Base-by-base conservation (phyloP, 192 early-diverging fungal genomes). In the Lunasporangiospora selenospora region DNA sequence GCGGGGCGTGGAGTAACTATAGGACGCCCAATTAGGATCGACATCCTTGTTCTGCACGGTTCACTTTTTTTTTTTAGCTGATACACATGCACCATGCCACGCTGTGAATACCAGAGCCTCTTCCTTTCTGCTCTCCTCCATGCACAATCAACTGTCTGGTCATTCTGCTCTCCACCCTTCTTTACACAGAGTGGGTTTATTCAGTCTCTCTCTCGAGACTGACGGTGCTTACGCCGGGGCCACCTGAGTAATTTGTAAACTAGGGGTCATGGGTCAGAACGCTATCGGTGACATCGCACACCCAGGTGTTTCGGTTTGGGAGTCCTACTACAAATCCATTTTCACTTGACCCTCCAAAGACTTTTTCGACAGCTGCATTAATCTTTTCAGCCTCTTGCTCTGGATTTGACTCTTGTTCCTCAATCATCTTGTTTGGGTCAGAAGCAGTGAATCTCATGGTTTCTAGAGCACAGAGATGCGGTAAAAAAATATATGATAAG, bases 281-380 rank as follows among this genome's bases (percentile, higher is more conserved):
- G 19, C 67, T 71, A 31, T 78, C 53, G 7, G 67, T 43, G 33
- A 78, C 58, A 53, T 48, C 52, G 33, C 76, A 78, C 21, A 78
- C 67, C 76, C 76, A 78, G 3, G 76, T 65, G 2, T 40, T 51
- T 4, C 36, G 40, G 4, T 58, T 24, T 21, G 50, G 44, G 18
- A 59, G 45, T 15, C 84, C 84, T 27, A 86, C 54, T 67, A 82
- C 63, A 33, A 82, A 62, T 8, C 81, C 84, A 49, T 83, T 83
- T 46, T 86, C 84, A 55, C 84, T 83, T 4, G 66, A 71, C 9
- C 71, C 84, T 16, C 84, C 84, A 73, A 83, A 83, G 11, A 75
- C 34, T 36, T 48, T 45, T 10, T 45, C 23, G 0, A 43, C 38
- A 1, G 53, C 9, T 2, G 19, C 29, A 12, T 48, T 45, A 36